phyloP scores from a whole-genome alignment of 2,329 filamentous ascomycete genomes.

The Diaporthe destruens region DNA sequence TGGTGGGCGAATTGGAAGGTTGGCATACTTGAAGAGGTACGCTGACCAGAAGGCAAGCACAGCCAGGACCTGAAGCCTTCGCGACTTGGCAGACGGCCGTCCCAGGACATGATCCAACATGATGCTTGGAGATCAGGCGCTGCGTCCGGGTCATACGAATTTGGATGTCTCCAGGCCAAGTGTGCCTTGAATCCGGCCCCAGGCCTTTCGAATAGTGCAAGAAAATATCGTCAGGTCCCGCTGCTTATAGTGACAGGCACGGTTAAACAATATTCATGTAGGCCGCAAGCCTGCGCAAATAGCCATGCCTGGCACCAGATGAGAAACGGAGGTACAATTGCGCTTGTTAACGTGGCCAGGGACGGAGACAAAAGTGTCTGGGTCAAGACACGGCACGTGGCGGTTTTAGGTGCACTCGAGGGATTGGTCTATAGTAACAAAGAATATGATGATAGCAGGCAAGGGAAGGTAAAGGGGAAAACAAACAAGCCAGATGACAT shows the following conservation, averaged over 20 bases:
- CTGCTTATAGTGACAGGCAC: not conserved
- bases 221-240: not conserved
- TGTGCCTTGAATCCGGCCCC: not conserved
- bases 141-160: not conserved
- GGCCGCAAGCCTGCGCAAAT: constrained; percentile 18
- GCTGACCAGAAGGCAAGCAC: constrained; percentile 93
- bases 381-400: constrained; percentile 13
- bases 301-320: constrained; percentile 24
- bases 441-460: not conserved
- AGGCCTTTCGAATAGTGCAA: not conserved
- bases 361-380: constrained; percentile 8
- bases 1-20: not conserved
- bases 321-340: not conserved
- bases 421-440: not conserved
- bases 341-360: not conserved
- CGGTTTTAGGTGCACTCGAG: not conserved
- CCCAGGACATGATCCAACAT: constrained; percentile 92
- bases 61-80: constrained; percentile 90
- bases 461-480: not conserved
- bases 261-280: not conserved
- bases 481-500: not conserved
- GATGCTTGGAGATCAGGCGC: constrained; percentile 39
- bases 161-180: not conserved
- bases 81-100: constrained; percentile 89
- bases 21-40: constrained; percentile 79